phyloP scores from a whole-genome alignment of 1,139 yeast species.

The Pichia sp. region DNA sequence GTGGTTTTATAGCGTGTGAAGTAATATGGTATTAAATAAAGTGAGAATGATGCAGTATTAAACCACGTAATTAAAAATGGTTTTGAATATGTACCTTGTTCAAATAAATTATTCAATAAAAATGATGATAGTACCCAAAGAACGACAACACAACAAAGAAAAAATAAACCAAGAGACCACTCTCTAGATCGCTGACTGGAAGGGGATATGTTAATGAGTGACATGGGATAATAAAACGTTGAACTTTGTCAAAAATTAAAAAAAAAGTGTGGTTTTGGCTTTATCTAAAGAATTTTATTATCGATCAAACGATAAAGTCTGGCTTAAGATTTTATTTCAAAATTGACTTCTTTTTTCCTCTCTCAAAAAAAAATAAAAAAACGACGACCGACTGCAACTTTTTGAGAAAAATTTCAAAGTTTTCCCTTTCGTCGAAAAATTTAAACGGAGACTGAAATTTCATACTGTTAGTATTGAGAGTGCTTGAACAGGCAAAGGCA shows the following conservation, averaged over 20 bases:
- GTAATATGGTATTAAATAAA: constrained; percentile 65
- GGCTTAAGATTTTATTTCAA: too few relatives aligned
- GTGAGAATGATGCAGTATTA: constrained; percentile 76
- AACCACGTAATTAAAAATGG: constrained; percentile 93
- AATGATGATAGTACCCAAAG: constrained; percentile 89
- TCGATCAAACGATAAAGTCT: background rate
- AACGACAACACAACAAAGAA: constrained; percentile 66
- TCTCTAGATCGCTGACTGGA: constrained; percentile 26
- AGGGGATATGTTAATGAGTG: constrained; percentile 21
- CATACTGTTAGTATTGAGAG: background rate
- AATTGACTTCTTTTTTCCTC: background rate
- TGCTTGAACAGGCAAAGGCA: background rate
- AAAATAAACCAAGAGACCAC: constrained; percentile 74
- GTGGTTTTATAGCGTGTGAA: constrained; percentile 1
- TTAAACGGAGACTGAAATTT: background rate
- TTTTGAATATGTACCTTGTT: constrained; percentile 63
- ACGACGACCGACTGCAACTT: background rate
- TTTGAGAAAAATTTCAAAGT: too few relatives aligned
- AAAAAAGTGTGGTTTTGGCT: too few relatives aligned
- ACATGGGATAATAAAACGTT: background rate
- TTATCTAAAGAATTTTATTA: background rate
- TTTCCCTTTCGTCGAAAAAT: background rate
- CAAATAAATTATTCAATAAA: constrained; percentile 66
- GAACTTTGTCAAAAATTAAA: too few relatives aligned
- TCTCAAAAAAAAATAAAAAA: background rate